These are phyloP conservation scores for Leishmania guyanensis DNA, from an alignment of 208 protist species.

Conservation along the genomic window DNA sequence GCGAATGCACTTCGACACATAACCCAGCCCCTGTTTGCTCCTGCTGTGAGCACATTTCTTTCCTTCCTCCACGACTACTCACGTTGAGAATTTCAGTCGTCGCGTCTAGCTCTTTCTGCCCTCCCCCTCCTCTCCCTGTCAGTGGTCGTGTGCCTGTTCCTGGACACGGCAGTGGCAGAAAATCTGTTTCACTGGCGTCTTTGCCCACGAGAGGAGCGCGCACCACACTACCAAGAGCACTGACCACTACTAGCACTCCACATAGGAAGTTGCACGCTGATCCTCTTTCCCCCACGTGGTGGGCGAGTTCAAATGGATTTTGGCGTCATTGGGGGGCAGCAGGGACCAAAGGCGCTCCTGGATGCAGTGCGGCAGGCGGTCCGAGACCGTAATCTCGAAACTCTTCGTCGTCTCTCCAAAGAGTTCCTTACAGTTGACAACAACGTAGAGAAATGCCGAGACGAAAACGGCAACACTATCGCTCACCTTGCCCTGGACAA, in stretches of 20 bases:
- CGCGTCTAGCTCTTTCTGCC: neutral
- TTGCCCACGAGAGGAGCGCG: neutral
- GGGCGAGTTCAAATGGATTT: slow-evolving; percentile 28
- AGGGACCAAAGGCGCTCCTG: slow-evolving; percentile 84
- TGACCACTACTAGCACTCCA: neutral
- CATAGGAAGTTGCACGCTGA: neutral
- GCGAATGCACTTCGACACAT: neutral
- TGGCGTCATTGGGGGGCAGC: slow-evolving; percentile 77
- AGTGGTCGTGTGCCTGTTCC: neutral
- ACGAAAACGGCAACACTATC: slow-evolving; percentile 87
- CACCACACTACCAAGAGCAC: neutral
- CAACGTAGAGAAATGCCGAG: slow-evolving; percentile 87
- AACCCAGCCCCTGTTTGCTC: neutral
- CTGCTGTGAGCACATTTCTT: neutral
- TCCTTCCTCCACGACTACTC: too few relatives aligned
- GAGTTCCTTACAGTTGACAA: slow-evolving; percentile 79
- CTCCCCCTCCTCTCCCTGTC: neutral
- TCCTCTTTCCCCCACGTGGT: neutral
- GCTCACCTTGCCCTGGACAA: slow-evolving; percentile 81
- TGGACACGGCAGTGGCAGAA: neutral
- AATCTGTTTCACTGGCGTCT: neutral
- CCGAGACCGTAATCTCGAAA: slow-evolving; percentile 66
- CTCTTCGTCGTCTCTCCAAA: slow-evolving; percentile 56
- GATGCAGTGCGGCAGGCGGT: slow-evolving; percentile 80
- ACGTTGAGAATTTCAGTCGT: neutral